phyloP scores from a whole-genome alignment of 441 rosid genomes.

The Capsella rubella region DNA sequence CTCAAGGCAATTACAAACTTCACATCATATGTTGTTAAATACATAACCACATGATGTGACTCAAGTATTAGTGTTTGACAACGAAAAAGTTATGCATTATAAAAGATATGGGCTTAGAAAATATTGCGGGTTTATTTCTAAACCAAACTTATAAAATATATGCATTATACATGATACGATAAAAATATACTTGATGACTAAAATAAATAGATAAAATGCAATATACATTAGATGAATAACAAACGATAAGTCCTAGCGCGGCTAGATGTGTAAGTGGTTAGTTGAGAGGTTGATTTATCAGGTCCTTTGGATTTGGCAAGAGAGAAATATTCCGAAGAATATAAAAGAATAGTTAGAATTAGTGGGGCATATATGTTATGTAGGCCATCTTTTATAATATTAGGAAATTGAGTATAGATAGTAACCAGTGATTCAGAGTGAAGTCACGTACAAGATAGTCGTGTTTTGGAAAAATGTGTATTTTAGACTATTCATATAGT shows the following conservation, averaged over 20 bases:
- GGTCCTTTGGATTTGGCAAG: not conserved
- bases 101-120: not conserved
- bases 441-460: not conserved
- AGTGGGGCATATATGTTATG: not conserved
- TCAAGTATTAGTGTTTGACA: not conserved
- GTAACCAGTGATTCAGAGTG: not conserved
- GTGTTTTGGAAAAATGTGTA: not conserved
- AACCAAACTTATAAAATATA: not conserved
- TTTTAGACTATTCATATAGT: not conserved
- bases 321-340: not conserved
- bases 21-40: not conserved
- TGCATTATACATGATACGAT: not conserved
- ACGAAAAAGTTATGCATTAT: no score
- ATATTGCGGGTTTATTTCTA: not conserved
- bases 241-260: not conserved
- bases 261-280: constrained; percentile 1
- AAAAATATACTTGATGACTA: not conserved
- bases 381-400: not conserved
- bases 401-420: not conserved
- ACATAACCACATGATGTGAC: not conserved
- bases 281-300: not conserved
- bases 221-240: not conserved
- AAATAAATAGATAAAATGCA: not conserved
- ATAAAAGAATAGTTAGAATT: not conserved
- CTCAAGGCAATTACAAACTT: not conserved